A percentile compares a stretch with the other conserved stretches of the same genome.
phyloP scores from a whole-genome alignment of 768 basidiomycete species.

The Porphyrellus cyaneotinctus region DNA sequence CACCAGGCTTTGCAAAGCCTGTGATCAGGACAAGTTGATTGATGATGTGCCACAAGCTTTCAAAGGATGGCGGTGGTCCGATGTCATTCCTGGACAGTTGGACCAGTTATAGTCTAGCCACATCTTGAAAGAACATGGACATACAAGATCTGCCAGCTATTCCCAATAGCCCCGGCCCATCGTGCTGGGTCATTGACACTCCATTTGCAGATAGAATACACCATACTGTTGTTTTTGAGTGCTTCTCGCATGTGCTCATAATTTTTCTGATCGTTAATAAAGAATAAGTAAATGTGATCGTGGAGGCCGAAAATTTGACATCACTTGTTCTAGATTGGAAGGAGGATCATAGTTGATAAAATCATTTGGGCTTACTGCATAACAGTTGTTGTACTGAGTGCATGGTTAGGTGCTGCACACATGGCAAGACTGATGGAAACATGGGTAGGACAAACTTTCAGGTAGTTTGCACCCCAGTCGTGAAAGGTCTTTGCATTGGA shows the following conservation, averaged over 20 bases:
- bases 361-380: not conserved
- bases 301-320: not conserved
- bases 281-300: not conserved
- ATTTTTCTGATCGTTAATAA: not conserved
- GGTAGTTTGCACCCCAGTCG: constrained; percentile 9
- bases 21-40: constrained; percentile 41
- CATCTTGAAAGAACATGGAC: not conserved
- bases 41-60: constrained; percentile 11
- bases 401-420: not conserved
- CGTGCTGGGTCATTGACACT: constrained; percentile 52
- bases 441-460: constrained; percentile 5
- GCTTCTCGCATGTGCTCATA: constrained; percentile 10
- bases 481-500: constrained; percentile 6
- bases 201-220: constrained; percentile 51
- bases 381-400: constrained; percentile 16
- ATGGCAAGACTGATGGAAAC: not conserved
- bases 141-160: constrained; percentile 50
- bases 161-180: constrained; percentile 42
- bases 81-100: constrained; percentile 4
- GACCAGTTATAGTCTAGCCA: not conserved
- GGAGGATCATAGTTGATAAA: constrained; percentile 1
- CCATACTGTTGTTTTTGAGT: constrained; percentile 23
- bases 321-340: constrained; percentile 4
- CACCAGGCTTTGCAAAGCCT: constrained; percentile 43
- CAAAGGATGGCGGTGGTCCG: constrained; percentile 11